phyloP scores from a whole-genome alignment of 768 basidiomycete genomes.

The Gloeostereum incarnatum region DNA sequence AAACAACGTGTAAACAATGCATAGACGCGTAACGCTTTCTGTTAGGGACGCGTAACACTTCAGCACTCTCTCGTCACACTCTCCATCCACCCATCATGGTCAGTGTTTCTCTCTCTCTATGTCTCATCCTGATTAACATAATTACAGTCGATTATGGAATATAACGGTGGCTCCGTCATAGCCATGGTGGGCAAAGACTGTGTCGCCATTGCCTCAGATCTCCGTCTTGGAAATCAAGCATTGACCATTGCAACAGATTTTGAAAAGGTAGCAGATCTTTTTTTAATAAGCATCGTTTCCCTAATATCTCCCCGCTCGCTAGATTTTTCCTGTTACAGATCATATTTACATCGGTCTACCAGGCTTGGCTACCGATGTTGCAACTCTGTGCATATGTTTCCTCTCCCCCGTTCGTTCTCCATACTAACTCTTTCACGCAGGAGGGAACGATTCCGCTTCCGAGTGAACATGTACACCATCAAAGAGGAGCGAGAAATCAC shows the following conservation, averaged over 20 bases:
- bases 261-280: conserved; percentile 63
- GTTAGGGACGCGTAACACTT: conserved; percentile 5
- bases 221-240: conserved; percentile 83
- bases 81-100: conserved; percentile 14
- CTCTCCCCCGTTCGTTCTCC: conserved; percentile 1
- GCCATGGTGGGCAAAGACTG: conserved; percentile 99
- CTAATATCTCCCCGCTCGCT: conserved; percentile 10
- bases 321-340: conserved; percentile 95
- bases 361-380: conserved; percentile 89
- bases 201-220: conserved; percentile 95
- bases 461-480: conserved; percentile 99
- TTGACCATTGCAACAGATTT: conserved; percentile 86
- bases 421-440: conserved; percentile 27
- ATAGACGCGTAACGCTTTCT: background rate
- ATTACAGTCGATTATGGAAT: conserved; percentile 79
- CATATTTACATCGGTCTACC: conserved; percentile 87
- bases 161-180: conserved; percentile 96
- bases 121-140: background rate
- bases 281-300: background rate
- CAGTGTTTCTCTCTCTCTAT: background rate
- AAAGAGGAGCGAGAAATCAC: conserved; percentile 97
- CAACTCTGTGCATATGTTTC: conserved; percentile 60
- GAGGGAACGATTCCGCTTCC: conserved; percentile 83
- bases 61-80: background rate
- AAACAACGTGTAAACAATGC: background rate